These are phyloP conservation scores for Penicillium salamii DNA, from an alignment of 495 filamentous ascomycete genomes.

Conservation along the genomic window DNA sequence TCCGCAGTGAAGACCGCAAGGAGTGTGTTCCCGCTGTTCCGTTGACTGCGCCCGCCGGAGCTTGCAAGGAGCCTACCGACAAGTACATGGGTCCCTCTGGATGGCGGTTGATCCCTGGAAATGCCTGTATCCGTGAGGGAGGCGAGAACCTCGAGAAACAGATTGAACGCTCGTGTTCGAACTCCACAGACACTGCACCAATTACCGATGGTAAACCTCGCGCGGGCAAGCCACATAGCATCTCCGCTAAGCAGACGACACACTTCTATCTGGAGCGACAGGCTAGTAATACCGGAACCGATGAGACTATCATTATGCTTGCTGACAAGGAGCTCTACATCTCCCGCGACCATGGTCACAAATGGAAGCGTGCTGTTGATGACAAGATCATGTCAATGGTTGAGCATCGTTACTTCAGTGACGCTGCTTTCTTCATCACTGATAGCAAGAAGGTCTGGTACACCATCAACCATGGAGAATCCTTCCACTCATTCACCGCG, in stretches of 20 bases:
- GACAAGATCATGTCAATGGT: constrained; percentile 64
- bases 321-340: constrained; percentile 66
- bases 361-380: constrained; percentile 62
- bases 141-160: constrained; percentile 44
- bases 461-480: constrained; percentile 69
- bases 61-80: constrained; percentile 63
- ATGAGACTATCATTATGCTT: constrained; percentile 84
- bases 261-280: constrained; percentile 85
- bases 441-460: constrained; percentile 65
- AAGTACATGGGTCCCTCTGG: constrained; percentile 83
- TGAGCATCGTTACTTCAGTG: constrained; percentile 74
- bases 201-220: constrained; percentile 59
- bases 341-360: constrained; percentile 81
- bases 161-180: constrained; percentile 49
- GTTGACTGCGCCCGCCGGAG: constrained; percentile 49
- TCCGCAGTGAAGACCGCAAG: constrained; percentile 57
- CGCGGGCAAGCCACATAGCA: constrained; percentile 46
- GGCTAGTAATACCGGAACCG: constrained; percentile 55
- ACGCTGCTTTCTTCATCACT: constrained; percentile 83
- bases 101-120: constrained; percentile 88
- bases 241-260: constrained; percentile 54
- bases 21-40: constrained; percentile 61
- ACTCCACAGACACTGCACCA: constrained; percentile 38
- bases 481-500: constrained; percentile 65
- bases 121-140: constrained; percentile 67